phyloP scores from a whole-genome alignment of 208 protist species.

The Acanthamoeba culbertsoni region DNA sequence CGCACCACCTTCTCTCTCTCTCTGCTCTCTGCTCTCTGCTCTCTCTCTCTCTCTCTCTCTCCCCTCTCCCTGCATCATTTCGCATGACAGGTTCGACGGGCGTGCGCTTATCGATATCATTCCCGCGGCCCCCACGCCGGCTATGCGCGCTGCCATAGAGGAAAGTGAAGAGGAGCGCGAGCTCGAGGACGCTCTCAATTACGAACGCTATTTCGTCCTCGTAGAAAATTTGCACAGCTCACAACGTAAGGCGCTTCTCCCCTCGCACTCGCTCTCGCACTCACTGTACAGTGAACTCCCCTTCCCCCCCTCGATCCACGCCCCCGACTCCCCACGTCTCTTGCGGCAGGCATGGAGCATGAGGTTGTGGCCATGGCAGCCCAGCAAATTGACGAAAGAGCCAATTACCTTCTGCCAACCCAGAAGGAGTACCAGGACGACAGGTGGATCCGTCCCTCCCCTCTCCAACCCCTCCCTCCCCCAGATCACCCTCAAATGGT shows the following conservation, averaged over 20 bases:
- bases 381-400: neutral
- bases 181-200: constrained; percentile 24
- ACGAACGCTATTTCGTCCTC: constrained; percentile 13
- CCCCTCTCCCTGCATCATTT: too few relatives aligned
- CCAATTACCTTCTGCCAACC: constrained; percentile 1
- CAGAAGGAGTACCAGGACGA: constrained; percentile 35
- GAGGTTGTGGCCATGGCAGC: neutral
- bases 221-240: neutral
- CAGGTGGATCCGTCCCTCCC: neutral
- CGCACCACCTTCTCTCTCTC: too few relatives aligned
- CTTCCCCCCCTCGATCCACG: too few relatives aligned
- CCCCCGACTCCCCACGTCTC: too few relatives aligned
- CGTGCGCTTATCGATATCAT: constrained; percentile 43
- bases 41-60: too few relatives aligned
- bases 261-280: neutral
- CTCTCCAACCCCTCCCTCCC: neutral
- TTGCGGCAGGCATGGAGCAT: neutral
- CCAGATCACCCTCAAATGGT: neutral
- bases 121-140: neutral
- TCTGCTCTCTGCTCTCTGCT: too few relatives aligned
- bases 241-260: neutral
- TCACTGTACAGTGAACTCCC: neutral
- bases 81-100: constrained; percentile 21
- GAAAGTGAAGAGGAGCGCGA: neutral
- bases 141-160: neutral